phyloP scores from a whole-genome alignment of 2,329 filamentous ascomycete genomes.

The Verticillium tricorpus region DNA sequence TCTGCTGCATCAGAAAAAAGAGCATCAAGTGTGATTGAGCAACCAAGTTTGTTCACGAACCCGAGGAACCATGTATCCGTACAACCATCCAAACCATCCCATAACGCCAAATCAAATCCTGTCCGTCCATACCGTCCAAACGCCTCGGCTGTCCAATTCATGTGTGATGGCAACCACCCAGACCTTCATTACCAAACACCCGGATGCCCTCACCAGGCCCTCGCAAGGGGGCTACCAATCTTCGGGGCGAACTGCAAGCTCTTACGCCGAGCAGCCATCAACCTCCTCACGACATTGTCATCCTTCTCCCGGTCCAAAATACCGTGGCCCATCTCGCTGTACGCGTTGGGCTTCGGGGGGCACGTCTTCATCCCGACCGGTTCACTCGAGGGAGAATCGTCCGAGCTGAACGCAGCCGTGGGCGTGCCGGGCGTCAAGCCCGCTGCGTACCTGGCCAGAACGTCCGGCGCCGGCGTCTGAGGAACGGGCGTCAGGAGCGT shows the following conservation, averaged over 20 bases:
- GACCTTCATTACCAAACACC: not conserved
- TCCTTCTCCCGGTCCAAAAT: slow-evolving; percentile 48
- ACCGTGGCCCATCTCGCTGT: slow-evolving; percentile 35
- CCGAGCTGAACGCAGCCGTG: slow-evolving; percentile 23
- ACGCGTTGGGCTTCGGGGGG: slow-evolving; percentile 42
- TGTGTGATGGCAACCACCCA: not conserved
- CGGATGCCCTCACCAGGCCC: slow-evolving; percentile 37
- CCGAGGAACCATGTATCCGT: not conserved
- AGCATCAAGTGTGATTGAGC: not conserved
- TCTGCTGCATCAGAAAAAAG: not conserved
- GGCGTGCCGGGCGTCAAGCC: slow-evolving; percentile 43
- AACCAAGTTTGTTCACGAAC: not conserved
- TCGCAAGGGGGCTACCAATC: slow-evolving; percentile 66
- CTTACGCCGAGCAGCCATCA: slow-evolving; percentile 71
- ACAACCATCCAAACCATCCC: not conserved
- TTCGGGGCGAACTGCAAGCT: slow-evolving; percentile 75
- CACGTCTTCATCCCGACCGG: slow-evolving; percentile 46
- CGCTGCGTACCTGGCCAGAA: slow-evolving; percentile 47
- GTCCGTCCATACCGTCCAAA: not conserved
- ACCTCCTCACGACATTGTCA: slow-evolving; percentile 52
- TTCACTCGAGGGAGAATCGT: slow-evolving; percentile 29
- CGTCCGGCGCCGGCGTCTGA: slow-evolving; percentile 54
- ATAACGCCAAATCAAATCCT: not conserved
- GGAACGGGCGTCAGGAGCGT: slow-evolving; percentile 51
- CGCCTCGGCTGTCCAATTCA: not conserved